These are phyloP conservation scores for Boletus patriciae DNA, from an alignment of 768 basidiomycete genomes.

Conservation along the genomic window DNA sequence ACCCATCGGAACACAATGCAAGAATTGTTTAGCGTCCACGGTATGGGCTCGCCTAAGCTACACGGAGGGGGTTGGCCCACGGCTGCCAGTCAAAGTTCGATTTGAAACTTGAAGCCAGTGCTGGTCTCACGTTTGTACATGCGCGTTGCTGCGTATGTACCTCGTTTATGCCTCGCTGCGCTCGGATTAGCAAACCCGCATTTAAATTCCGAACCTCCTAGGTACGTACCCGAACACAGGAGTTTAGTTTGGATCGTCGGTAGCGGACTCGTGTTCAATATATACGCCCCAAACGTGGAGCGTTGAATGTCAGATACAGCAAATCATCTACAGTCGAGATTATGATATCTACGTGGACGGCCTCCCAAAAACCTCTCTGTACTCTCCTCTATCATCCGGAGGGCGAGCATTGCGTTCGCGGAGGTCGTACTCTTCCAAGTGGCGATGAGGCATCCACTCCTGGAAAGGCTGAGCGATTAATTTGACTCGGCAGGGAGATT, in stretches of 20 bases:
- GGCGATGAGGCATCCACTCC: conserved; percentile 49
- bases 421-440: conserved; percentile 52
- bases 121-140: conserved; percentile 19
- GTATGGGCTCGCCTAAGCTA: background rate
- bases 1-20: conserved; percentile 44
- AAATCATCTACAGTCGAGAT: background rate
- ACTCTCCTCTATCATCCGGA: conserved; percentile 42
- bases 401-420: conserved; percentile 35
- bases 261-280: background rate
- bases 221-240: background rate
- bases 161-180: conserved; percentile 23
- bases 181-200: conserved; percentile 4
- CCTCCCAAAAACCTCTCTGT: conserved; percentile 42
- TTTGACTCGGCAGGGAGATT: conserved; percentile 18
- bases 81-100: background rate
- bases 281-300: background rate
- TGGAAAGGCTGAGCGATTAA: conserved; percentile 22
- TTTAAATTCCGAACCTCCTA: background rate
- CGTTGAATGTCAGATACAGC: background rate
- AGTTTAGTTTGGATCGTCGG: background rate
- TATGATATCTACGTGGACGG: conserved; percentile 20
- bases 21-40: background rate
- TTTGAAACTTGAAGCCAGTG: background rate
- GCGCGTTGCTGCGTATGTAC: conserved; percentile 9
- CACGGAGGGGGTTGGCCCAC: background rate